These are phyloP conservation scores for Castanopsis chinensis DNA, from an alignment of 306 rosid species.

Conservation along the genomic window DNA sequence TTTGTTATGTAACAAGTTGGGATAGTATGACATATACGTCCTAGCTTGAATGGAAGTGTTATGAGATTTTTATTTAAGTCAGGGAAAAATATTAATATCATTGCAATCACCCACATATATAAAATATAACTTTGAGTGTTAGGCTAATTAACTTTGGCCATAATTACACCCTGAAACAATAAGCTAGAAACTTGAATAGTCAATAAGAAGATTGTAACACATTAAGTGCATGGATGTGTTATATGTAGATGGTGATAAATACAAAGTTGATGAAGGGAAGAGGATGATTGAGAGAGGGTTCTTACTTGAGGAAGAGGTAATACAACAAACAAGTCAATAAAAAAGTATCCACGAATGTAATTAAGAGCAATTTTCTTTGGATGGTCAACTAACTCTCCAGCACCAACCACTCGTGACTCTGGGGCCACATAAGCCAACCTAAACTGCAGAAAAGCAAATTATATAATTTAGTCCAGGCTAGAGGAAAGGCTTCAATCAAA, in stretches of 20 bases:
- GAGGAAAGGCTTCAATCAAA: constrained; percentile 9
- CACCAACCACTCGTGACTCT: constrained; percentile 80
- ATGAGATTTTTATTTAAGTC: too few relatives aligned
- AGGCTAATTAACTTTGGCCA: too few relatives aligned
- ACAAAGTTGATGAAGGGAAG: background rate
- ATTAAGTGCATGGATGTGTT: background rate
- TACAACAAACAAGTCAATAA: constrained; percentile 57
- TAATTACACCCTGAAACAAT: background rate
- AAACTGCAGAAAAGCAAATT: constrained; percentile 49
- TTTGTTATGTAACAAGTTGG: too few relatives aligned
- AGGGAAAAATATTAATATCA: too few relatives aligned
- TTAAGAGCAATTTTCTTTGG: constrained; percentile 68
- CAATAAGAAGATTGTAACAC: background rate
- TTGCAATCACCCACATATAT: too few relatives aligned
- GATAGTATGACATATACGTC: too few relatives aligned
- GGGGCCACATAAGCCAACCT: constrained; percentile 90
- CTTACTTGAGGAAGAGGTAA: constrained; percentile 84
- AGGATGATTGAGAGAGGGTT: constrained; percentile 7
- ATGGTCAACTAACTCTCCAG: constrained; percentile 81
- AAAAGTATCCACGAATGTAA: constrained; percentile 54
- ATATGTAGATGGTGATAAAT: background rate
- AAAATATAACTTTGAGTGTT: too few relatives aligned
- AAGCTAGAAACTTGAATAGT: background rate
- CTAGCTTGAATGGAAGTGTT: too few relatives aligned
- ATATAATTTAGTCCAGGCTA: background rate